Evolutionary conservation across 768 basidiomycete species (phyloP).

Genomic region (Amylocystis lapponica): DNA sequence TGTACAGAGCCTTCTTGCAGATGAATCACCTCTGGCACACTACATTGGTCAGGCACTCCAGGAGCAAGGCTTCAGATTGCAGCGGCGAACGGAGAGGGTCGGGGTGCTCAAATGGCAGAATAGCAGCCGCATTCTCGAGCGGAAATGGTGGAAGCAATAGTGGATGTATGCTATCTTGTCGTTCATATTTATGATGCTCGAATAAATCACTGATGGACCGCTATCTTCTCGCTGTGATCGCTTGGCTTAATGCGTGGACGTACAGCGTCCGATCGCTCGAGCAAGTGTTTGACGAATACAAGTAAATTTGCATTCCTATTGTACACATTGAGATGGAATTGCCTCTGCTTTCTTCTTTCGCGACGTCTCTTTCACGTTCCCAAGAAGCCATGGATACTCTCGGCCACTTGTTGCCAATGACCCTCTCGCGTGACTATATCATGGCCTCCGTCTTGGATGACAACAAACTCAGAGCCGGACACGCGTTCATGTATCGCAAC

Average conservation of each 20-base stretch:
- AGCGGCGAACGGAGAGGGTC: conserved; percentile 37
- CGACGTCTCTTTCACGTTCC: not conserved
- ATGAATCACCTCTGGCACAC: conserved; percentile 44
- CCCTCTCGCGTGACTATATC: conserved; percentile 26
- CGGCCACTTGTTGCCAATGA: conserved; percentile 14
- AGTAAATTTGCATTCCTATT: not conserved
- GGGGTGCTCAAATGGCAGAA: conserved; percentile 58
- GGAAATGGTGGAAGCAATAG: conserved; percentile 36
- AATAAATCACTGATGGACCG: too few species aligned
- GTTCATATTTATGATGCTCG: too few species aligned
- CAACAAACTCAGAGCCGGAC: conserved; percentile 40
- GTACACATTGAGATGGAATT: not conserved
- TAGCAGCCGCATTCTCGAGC: conserved; percentile 37
- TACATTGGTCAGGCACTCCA: conserved; percentile 44
- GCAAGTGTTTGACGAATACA: too few species aligned
- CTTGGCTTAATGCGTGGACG: too few species aligned
- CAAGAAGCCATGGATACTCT: conserved; percentile 12
- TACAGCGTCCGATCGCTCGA: too few species aligned
- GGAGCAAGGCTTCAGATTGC: conserved; percentile 43
- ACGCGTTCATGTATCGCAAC: conserved; percentile 40
- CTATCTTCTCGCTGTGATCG: too few species aligned
- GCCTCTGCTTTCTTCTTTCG: not conserved
- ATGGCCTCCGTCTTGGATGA: conserved; percentile 47
- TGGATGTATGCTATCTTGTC: too few species aligned
- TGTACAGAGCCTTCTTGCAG: conserved; percentile 41